These are phyloP conservation scores for Pelargonium citronellum DNA, from an alignment of 441 rosid genomes.

Conservation along the genomic window DNA sequence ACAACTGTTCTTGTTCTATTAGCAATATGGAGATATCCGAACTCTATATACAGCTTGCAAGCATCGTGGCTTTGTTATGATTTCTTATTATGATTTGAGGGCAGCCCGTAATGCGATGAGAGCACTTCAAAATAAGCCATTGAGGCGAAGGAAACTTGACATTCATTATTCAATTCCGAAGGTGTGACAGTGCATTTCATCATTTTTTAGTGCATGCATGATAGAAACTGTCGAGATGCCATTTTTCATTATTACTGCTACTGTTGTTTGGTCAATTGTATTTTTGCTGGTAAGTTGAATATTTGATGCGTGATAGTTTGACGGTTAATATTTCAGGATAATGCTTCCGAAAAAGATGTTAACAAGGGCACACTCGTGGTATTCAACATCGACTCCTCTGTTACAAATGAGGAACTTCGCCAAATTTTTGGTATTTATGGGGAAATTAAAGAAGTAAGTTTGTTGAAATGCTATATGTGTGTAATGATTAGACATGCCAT, in stretches of 20 bases:
- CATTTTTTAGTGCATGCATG: conserved; percentile 2
- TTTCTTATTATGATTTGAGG: conserved; percentile 63
- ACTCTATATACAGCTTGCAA: conserved; percentile 51
- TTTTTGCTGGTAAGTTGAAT: neutral
- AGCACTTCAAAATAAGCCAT: conserved; percentile 45
- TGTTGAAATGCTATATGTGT: conserved; percentile 17
- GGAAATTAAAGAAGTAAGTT: conserved; percentile 52
- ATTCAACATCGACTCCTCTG: conserved; percentile 48
- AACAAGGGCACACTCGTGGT: conserved; percentile 49
- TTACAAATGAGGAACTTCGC: conserved; percentile 47
- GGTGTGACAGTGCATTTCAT: conserved; percentile 27
- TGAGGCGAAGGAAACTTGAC: conserved; percentile 51
- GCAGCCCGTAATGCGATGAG: conserved; percentile 57
- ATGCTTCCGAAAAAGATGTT: conserved; percentile 36
- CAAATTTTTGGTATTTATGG: conserved; percentile 49
- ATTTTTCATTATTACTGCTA: neutral
- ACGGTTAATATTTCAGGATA: conserved; percentile 33
- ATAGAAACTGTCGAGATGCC: neutral
- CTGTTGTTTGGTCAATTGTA: neutral
- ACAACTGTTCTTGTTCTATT: conserved; percentile 25
- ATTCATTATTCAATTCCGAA: conserved; percentile 53
- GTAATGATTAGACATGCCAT: neutral
- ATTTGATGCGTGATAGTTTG: conserved; percentile 13
- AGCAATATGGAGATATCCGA: conserved; percentile 64
- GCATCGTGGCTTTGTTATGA: conserved; percentile 51